Conservation (phyloP, 2,329 filamentous ascomycete species). For the Neonectria faginata region DNA sequence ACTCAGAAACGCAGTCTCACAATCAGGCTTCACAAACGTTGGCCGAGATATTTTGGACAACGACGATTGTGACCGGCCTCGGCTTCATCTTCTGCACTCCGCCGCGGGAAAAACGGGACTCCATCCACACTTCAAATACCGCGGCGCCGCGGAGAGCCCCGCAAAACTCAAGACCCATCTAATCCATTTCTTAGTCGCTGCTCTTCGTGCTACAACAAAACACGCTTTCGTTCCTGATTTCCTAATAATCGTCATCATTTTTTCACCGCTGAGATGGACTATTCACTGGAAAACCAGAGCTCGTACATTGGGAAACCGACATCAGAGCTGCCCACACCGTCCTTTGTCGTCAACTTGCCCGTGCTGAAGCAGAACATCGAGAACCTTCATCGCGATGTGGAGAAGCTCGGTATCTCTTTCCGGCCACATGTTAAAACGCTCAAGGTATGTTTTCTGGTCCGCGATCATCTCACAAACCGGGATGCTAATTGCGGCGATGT, state of each 20-base stretch:
- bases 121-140: neutral
- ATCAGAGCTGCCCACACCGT: constrained; percentile 53
- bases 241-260: neutral
- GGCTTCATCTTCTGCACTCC: constrained; percentile 28
- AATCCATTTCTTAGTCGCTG: neutral
- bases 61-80: neutral
- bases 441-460: constrained; percentile 47
- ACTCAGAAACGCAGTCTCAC: neutral
- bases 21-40: neutral
- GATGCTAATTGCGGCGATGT: too few relatives aligned
- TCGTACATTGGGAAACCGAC: constrained; percentile 52
- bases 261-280: constrained; percentile 37
- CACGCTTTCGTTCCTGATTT: neutral
- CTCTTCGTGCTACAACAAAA: neutral
- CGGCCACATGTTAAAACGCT: constrained; percentile 60
- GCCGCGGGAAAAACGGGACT: constrained; percentile 19
- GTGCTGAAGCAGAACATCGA: constrained; percentile 53
- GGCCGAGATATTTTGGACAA: neutral
- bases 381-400: constrained; percentile 53
- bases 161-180: constrained; percentile 3
- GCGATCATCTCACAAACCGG: too few relatives aligned
- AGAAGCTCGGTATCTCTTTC: constrained; percentile 52
- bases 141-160: constrained; percentile 5
- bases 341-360: constrained; percentile 54
- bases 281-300: constrained; percentile 46